Conservation (phyloP, 495 filamentous ascomycete genomes). For the Xylaria curta region DNA sequence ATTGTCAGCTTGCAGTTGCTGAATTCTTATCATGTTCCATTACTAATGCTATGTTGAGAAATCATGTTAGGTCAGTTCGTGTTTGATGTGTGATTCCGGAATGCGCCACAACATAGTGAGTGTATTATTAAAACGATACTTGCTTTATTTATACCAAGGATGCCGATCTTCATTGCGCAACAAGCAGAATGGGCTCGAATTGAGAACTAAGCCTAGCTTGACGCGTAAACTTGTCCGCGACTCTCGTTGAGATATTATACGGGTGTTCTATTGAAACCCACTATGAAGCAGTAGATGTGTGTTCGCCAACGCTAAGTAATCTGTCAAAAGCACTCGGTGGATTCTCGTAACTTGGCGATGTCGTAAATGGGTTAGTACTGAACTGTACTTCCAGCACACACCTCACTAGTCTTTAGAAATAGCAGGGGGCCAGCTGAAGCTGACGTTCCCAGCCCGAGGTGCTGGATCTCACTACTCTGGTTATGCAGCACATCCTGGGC, state of each 20-base stretch:
- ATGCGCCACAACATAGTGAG: background rate
- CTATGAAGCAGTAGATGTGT: background rate
- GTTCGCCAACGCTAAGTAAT: background rate
- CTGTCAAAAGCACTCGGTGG: slow-evolving; percentile 7
- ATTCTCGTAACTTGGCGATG: slow-evolving; percentile 1
- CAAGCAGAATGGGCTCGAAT: background rate
- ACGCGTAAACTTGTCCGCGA: background rate
- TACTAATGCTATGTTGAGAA: background rate
- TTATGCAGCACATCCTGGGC: slow-evolving; percentile 21
- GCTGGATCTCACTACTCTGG: slow-evolving; percentile 26
- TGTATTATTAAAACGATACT: background rate
- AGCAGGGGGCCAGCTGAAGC: slow-evolving; percentile 16
- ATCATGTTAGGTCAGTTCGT: background rate
- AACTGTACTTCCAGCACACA: background rate
- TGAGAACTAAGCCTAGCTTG: background rate
- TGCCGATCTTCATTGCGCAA: slow-evolving; percentile 18
- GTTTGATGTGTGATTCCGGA: background rate
- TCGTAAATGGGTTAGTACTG: background rate
- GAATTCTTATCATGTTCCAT: background rate
- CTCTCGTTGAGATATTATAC: background rate
- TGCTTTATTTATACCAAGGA: background rate
- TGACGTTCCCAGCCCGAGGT: slow-evolving; percentile 26
- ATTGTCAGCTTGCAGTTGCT: background rate
- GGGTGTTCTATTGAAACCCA: slow-evolving; percentile 2
- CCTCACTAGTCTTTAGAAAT: background rate